A percentile compares a stretch with the other conserved stretches of the same genome.
These are phyloP conservation scores for Primulina huaijiensis DNA, from an alignment of 257 asterid species.

Conservation along the genomic window DNA sequence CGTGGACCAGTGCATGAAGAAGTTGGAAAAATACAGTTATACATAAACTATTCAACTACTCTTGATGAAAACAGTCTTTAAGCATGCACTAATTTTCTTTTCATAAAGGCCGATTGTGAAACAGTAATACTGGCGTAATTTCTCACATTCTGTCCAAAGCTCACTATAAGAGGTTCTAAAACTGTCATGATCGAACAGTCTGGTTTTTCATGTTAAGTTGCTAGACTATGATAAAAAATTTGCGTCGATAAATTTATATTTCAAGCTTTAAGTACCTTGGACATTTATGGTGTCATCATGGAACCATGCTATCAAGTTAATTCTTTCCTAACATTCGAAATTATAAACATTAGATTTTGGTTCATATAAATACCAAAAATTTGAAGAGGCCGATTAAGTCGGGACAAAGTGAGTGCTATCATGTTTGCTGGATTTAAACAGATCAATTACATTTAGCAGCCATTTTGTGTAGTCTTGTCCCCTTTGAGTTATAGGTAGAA, in stretches of 20 bases:
- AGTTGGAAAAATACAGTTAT: conserved; percentile 81
- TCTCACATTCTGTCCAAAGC: not conserved
- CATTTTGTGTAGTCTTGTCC: not conserved
- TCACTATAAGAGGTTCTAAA: too few species aligned
- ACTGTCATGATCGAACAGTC: not conserved
- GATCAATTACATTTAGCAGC: not conserved
- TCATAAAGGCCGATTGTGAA: not conserved
- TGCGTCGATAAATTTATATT: not conserved
- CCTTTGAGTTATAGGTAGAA: not conserved
- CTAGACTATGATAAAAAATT: not conserved
- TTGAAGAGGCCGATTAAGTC: not conserved
- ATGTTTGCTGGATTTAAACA: not conserved
- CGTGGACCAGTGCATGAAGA: conserved; percentile 88
- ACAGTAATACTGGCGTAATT: not conserved
- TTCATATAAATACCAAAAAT: too few species aligned
- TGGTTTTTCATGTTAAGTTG: not conserved
- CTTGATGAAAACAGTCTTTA: conserved; percentile 65
- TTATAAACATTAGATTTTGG: not conserved
- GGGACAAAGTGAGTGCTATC: not conserved
- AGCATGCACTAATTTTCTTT: conserved; percentile 34
- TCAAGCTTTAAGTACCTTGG: not conserved
- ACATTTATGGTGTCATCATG: not conserved
- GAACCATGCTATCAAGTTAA: not conserved
- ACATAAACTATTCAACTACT: conserved; percentile 64
- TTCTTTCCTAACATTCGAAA: too few species aligned